Conservation (phyloP, 2,329 filamentous ascomycete species). For the Saccharata proteae region DNA sequence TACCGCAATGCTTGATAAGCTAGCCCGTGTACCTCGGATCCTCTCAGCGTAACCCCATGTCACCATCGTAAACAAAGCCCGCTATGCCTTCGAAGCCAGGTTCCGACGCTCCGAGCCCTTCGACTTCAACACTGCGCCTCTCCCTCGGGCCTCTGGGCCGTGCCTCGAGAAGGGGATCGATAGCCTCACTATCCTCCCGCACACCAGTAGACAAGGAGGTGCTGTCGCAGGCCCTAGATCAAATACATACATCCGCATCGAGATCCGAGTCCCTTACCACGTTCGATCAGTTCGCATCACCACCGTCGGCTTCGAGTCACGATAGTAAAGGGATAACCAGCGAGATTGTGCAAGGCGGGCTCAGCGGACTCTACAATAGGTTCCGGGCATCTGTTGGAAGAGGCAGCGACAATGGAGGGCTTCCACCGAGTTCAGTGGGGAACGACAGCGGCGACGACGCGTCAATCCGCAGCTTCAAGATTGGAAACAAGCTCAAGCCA, state of each 20-base stretch:
- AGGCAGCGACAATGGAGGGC: slow-evolving; percentile 41
- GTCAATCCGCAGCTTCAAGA: slow-evolving; percentile 15
- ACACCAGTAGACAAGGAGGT: slow-evolving; percentile 12
- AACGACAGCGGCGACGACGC: slow-evolving; percentile 17
- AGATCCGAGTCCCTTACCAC: slow-evolving; percentile 76
- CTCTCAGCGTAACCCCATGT: too few relatives aligned
- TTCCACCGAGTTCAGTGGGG: slow-evolving; percentile 21
- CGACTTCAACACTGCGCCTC: slow-evolving; percentile 8
- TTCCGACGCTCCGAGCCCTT: slow-evolving; percentile 17
- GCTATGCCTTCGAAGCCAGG: slow-evolving; percentile 12
- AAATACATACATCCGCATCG: slow-evolving; percentile 82
- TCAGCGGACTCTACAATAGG: slow-evolving; percentile 81
- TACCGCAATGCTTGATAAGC: too few relatives aligned
- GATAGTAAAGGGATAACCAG: slow-evolving; percentile 61
- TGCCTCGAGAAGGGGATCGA: slow-evolving; percentile 23
- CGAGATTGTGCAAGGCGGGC: slow-evolving; percentile 69
- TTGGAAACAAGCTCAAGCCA: slow-evolving; percentile 9
- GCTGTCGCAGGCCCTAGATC: slow-evolving; percentile 46
- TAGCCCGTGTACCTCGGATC: too few relatives aligned
- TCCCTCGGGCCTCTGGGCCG: slow-evolving; percentile 16
- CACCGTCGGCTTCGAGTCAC: slow-evolving; percentile 45
- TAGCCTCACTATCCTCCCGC: slow-evolving; percentile 26
- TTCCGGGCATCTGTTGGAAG: slow-evolving; percentile 72
- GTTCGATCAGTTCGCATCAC: slow-evolving; percentile 81
- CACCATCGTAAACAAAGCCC: too few relatives aligned